A percentile compares a stretch with the other conserved stretches of the same genome.
Conservation (phyloP, 2,329 filamentous ascomycete species). For the Arthrobotrys sphaeroides region DNA sequence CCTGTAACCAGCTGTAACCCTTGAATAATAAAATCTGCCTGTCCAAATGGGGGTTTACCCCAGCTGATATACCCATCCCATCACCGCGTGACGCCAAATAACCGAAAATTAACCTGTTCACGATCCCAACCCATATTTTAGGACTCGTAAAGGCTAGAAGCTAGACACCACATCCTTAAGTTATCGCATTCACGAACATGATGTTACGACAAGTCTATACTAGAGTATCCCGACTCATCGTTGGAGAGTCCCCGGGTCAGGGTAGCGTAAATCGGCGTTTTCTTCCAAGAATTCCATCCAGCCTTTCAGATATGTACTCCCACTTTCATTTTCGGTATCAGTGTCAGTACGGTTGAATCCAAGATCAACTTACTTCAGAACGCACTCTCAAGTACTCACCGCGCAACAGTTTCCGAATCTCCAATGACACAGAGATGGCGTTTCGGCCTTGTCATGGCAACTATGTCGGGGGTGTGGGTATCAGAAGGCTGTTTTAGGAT, state of each 20-base stretch:
- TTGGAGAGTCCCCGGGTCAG: conserved; percentile 67
- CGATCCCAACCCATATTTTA: too few relatives aligned
- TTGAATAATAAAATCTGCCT: too few relatives aligned
- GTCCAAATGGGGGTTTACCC: too few relatives aligned
- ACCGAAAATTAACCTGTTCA: too few relatives aligned
- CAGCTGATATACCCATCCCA: too few relatives aligned
- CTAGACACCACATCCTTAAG: too few relatives aligned
- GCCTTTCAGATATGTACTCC: conserved; percentile 81
- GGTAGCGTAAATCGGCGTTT: conserved; percentile 87
- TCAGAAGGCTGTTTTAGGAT: neutral
- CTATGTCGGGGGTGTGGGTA: conserved; percentile 64
- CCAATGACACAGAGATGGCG: conserved; percentile 90
- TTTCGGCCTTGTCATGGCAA: conserved; percentile 95
- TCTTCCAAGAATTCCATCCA: conserved; percentile 96
- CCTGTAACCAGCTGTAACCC: too few relatives aligned
- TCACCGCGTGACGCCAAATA: too few relatives aligned
- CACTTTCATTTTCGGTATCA: conserved; percentile 63
- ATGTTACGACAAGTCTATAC: too few relatives aligned
- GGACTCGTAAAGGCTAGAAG: too few relatives aligned
- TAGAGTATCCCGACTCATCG: neutral
- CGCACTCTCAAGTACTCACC: conserved; percentile 69
- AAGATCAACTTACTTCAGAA: conserved; percentile 27
- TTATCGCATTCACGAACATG: too few relatives aligned
- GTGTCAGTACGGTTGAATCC: neutral
- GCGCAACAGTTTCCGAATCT: conserved; percentile 90